Evolutionary conservation across 2,329 filamentous ascomycete species (phyloP).

Genomic region (Penicillium rolfsii): DNA sequence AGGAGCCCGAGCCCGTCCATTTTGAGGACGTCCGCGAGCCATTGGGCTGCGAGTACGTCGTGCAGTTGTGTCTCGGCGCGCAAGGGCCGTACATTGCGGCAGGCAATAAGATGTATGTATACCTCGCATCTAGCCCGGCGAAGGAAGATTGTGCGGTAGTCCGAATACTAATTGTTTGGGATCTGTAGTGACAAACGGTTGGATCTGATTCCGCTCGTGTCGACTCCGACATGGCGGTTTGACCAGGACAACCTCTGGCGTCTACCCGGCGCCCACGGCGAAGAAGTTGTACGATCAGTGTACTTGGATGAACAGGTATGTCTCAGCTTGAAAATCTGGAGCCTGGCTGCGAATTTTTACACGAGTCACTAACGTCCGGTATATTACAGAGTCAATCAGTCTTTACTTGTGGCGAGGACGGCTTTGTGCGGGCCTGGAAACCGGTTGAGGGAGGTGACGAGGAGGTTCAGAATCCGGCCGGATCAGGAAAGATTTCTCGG

Average conservation of each 20-base stretch:
- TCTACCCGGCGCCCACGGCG: conserved; percentile 52
- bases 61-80: conserved; percentile 54
- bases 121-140: neutral
- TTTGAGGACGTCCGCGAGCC: conserved; percentile 61
- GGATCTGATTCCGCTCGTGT: conserved; percentile 47
- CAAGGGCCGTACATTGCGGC: conserved; percentile 51
- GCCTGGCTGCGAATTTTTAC: neutral
- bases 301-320: conserved; percentile 50
- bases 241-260: conserved; percentile 46
- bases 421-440: conserved; percentile 46
- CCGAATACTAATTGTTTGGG: neutral
- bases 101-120: conserved; percentile 54
- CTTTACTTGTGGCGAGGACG: conserved; percentile 52
- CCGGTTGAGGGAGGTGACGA: conserved; percentile 28
- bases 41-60: conserved; percentile 62
- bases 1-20: conserved; percentile 49
- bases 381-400: conserved; percentile 42
- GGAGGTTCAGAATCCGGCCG: conserved; percentile 20
- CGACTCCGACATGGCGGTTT: conserved; percentile 44
- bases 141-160: neutral
- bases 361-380: neutral
- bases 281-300: conserved; percentile 53
- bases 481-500: conserved; percentile 29
- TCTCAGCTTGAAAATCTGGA: conserved; percentile 4
- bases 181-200: conserved; percentile 43